Evolutionary conservation across 1,284 basidiomycete species (phyloP).

Genomic region (Fistulina hepatica): DNA sequence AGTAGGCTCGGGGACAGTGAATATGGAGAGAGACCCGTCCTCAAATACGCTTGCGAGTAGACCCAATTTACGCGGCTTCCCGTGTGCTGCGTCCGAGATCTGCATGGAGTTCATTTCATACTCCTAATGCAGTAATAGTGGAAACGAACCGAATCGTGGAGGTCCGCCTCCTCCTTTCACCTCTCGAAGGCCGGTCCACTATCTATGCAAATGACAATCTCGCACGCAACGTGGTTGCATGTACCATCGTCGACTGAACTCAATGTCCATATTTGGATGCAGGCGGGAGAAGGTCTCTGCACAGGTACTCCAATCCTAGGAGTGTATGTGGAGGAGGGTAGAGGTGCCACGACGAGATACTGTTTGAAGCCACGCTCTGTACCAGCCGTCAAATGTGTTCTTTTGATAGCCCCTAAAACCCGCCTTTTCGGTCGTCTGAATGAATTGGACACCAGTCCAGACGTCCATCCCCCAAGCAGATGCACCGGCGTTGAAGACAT

Average conservation of each 20-base stretch:
- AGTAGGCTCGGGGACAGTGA: constrained; percentile 66
- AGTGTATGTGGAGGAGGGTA: constrained; percentile 48
- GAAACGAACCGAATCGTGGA: constrained; percentile 42
- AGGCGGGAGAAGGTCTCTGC: constrained; percentile 40
- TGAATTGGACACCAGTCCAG: constrained; percentile 88
- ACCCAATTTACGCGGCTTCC: constrained; percentile 62
- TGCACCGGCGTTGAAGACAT: constrained; percentile 74
- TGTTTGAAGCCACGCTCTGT: constrained; percentile 49
- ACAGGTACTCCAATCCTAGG: constrained; percentile 49
- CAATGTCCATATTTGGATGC: constrained; percentile 64
- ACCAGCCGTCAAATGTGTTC: constrained; percentile 1
- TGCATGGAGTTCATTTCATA: constrained; percentile 13
- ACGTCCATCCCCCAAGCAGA: constrained; percentile 77
- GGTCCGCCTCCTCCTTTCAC: constrained; percentile 83
- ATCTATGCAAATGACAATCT: constrained; percentile 69
- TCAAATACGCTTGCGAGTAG: constrained; percentile 73
- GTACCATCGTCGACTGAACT: no score
- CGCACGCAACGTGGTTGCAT: constrained; percentile 42
- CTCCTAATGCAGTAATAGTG: constrained; percentile 4
- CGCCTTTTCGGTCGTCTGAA: constrained; percentile 45
- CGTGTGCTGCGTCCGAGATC: constrained; percentile 13
- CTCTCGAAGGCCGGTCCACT: constrained; percentile 65
- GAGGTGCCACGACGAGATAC: constrained; percentile 76
- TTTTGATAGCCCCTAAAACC: constrained; percentile 12
- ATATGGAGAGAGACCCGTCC: constrained; percentile 72